Percentiles rank a stretch among this genome's conserved stretches.
Conservation (phyloP, 495 filamentous ascomycete genomes). For the Penicillium manginii region DNA sequence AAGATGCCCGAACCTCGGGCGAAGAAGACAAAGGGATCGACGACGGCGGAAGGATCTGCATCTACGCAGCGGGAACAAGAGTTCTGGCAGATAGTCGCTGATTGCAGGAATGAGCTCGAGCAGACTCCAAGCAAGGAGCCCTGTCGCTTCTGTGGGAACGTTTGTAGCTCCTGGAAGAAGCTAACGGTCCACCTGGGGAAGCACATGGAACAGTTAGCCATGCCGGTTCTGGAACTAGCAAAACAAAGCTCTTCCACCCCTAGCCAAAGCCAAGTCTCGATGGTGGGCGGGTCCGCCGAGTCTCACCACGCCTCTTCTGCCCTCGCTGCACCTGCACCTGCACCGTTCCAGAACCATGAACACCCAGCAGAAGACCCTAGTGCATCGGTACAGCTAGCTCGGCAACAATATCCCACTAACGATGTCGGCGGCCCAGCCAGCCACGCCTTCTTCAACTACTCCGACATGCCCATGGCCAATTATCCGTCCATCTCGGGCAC, state of each 20-base stretch:
- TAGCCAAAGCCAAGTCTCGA: conserved; percentile 11
- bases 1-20: conserved; percentile 79
- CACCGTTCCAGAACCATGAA: conserved; percentile 8
- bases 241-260: conserved; percentile 35
- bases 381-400: conserved; percentile 3
- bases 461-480: conserved; percentile 20
- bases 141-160: conserved; percentile 88
- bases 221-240: conserved; percentile 81
- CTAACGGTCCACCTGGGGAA: conserved; percentile 92
- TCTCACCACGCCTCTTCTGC: background rate
- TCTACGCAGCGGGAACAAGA: conserved; percentile 59
- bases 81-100: conserved; percentile 75
- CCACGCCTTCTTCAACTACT: conserved; percentile 14
- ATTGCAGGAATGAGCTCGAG: conserved; percentile 72
- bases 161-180: conserved; percentile 89
- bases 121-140: conserved; percentile 74
- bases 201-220: conserved; percentile 92
- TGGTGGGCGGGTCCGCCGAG: background rate
- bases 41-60: conserved; percentile 23
- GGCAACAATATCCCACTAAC: conserved; percentile 22
- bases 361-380: background rate
- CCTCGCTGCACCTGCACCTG: too few relatives aligned
- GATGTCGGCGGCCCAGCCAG: conserved; percentile 16
- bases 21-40: conserved; percentile 33
- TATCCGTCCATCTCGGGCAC: conserved; percentile 32